These are phyloP conservation scores for Ulota crispa DNA, from an alignment of 225 moss, liverwort and hornwort genomes.

Conservation along the genomic window DNA sequence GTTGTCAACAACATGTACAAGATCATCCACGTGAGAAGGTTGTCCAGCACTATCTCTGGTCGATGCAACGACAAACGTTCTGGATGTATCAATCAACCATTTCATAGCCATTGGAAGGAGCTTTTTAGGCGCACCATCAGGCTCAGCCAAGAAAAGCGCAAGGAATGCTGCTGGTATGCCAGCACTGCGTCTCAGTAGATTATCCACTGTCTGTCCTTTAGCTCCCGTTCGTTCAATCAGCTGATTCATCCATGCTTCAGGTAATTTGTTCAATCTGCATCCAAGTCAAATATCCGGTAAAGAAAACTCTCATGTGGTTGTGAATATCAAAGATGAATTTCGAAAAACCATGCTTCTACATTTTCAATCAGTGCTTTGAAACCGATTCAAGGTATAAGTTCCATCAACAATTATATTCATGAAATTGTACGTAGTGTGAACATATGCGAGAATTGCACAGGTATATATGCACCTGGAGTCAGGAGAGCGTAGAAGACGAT, in stretches of 20 bases:
- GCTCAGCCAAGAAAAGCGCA: slow-evolving; percentile 91
- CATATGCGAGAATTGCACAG: slow-evolving; percentile 6
- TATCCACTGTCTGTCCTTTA: slow-evolving; percentile 93
- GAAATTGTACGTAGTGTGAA: slow-evolving; percentile 10
- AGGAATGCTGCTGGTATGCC: slow-evolving; percentile 99
- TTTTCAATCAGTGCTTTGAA: background rate
- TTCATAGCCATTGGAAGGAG: slow-evolving; percentile 90
- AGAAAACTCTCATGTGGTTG: background rate
- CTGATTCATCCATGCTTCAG: slow-evolving; percentile 88
- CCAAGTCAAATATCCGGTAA: slow-evolving; percentile 8
- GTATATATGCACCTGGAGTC: slow-evolving; percentile 64
- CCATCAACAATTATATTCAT: background rate
- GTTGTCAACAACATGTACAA: slow-evolving; percentile 34
- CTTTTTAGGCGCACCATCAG: slow-evolving; percentile 97
- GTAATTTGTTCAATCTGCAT: slow-evolving; percentile 86
- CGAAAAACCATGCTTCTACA: background rate
- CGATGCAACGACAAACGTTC: slow-evolving; percentile 51
- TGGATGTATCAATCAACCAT: slow-evolving; percentile 86
- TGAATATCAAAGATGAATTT: background rate
- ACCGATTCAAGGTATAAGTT: background rate
- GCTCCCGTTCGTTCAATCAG: slow-evolving; percentile 82
- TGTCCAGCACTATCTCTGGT: slow-evolving; percentile 29
- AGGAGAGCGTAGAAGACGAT: slow-evolving; percentile 87
- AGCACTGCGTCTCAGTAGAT: slow-evolving; percentile 90
- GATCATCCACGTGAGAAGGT: slow-evolving; percentile 27